These are phyloP conservation scores for Breviolum minutum DNA, from an alignment of 73 alveolate species.

Conservation along the genomic window DNA sequence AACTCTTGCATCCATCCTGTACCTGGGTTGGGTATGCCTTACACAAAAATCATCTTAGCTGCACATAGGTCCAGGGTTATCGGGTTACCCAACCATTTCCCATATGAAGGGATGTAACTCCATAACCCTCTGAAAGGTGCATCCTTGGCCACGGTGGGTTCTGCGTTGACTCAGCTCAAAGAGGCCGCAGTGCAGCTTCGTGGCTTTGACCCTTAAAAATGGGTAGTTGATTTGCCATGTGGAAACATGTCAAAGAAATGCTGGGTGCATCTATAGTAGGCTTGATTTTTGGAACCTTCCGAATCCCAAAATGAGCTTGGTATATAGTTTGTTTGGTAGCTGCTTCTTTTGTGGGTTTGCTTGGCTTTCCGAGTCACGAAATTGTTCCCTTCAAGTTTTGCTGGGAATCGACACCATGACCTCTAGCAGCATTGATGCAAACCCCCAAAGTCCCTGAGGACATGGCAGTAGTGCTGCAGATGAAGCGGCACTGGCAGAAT, in stretches of 20 bases:
- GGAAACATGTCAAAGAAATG: neutral
- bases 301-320: neutral
- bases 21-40: too few species aligned
- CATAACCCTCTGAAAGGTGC: too few species aligned
- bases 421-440: too few species aligned
- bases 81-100: too few species aligned
- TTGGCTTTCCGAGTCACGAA: neutral
- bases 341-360: neutral
- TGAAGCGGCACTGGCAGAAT: constrained; percentile 32
- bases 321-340: neutral
- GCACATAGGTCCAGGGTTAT: too few species aligned
- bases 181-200: constrained; percentile 21
- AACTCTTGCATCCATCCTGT: too few species aligned
- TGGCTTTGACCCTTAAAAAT: neutral
- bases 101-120: too few species aligned
- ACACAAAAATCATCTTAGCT: too few species aligned
- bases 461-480: neutral
- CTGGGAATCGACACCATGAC: neutral
- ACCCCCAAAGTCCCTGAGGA: neutral
- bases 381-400: neutral
- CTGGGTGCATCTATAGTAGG: neutral
- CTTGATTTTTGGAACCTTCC: neutral
- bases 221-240: neutral
- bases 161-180: neutral
- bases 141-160: neutral